Evolutionary conservation across 2,329 filamentous ascomycete genomes (phyloP).

Genomic region (Colletotrichum acutatum): DNA sequence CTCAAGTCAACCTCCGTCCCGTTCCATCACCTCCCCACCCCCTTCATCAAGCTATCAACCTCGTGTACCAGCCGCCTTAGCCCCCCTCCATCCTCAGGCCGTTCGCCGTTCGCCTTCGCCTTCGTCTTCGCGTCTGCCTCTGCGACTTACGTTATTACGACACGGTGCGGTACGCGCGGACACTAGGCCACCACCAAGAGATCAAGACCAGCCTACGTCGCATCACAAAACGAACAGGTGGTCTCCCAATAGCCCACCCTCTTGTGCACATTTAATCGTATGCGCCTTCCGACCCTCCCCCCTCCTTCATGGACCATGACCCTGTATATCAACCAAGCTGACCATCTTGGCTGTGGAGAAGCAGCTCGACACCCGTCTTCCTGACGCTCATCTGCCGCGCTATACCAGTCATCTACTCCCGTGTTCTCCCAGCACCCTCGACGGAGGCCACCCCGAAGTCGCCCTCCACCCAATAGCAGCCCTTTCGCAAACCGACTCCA

Average conservation of each 20-base stretch:
- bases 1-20: not conserved
- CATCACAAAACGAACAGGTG: constrained; percentile 26
- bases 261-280: constrained; percentile 2
- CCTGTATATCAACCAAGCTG: constrained; percentile 26
- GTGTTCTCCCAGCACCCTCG: constrained; percentile 9
- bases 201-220: constrained; percentile 5
- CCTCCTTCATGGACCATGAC: not conserved
- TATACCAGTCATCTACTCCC: constrained; percentile 13
- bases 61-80: constrained; percentile 21
- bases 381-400: constrained; percentile 22
- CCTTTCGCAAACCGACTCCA: not conserved
- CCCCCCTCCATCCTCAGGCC: not conserved
- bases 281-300: constrained; percentile 1
- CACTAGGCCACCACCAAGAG: constrained; percentile 12
- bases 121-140: not conserved
- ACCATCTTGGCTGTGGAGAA: constrained; percentile 13
- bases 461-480: constrained; percentile 14
- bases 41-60: constrained; percentile 4
- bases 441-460: constrained; percentile 17
- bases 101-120: not conserved
- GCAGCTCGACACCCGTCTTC: not conserved
- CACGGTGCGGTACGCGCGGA: constrained; percentile 36
- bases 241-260: constrained; percentile 12
- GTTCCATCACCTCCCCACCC: constrained; percentile 3
- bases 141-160: constrained; percentile 16